Evolutionary conservation across 2,329 filamentous ascomycete genomes (phyloP), one percentile per base, ranked within the genome.

Genomic region (Sporothrix luriei): DNA sequence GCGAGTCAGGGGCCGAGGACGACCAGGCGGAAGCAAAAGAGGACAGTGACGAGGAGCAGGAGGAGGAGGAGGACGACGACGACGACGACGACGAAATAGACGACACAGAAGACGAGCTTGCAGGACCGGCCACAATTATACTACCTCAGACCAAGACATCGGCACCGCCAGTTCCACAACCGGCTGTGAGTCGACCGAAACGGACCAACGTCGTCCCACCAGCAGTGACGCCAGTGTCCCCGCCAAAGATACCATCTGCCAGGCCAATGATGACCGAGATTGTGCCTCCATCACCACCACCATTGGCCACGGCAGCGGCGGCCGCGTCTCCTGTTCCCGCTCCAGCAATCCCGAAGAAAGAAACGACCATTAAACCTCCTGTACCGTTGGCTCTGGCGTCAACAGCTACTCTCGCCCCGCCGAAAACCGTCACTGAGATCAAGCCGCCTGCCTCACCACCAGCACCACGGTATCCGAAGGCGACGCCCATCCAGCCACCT

Each of bases 371-470:
- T 40, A 69, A 67, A n/a, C 68, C 68, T 5, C 64, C 59, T 0
- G 49, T 21, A 4, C 57, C 65, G 5, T 43, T 21, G 14, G 2
- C 24, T 21, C 5, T 46, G 19, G 4, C 66, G 19, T 29, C 69
- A 1, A 4, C 54, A 7, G 48, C 61, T 4, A 11, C 49, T 4
- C 33, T 62, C 4, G 49, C 40, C 3, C 49, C 59, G 51, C 68
- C 68, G 2, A 71, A 67, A 26, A 71, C 67, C 29, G 40, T 71
- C 14, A 68, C 70, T 24, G 68, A 71, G 29, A 69, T 68, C 48
- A 71, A 69, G 64, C 70, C 70, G 2, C 68, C 68, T 2, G 26
- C 40, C 1, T 43, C 68, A 14, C 61, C 61, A 4, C 61, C 66
- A 7, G 51, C 68, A 43, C 40, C 66, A 13, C 33, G 51, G 24